Conservation (phyloP, 305 asterid genomes). For the Ilex paraguariensis region DNA sequence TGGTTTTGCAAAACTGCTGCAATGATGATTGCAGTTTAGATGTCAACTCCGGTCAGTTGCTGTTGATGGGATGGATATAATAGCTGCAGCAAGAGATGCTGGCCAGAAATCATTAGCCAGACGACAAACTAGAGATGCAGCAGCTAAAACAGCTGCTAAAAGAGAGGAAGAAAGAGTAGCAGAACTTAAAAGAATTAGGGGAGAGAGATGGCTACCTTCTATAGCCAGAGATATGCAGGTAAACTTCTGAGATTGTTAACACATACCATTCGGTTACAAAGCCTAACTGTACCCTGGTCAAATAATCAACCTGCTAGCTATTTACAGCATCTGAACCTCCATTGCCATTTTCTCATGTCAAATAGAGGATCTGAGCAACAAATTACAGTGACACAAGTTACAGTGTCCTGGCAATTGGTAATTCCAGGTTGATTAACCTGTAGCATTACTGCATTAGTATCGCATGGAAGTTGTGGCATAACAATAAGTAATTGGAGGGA, state of each 20-base stretch:
- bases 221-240: constrained; percentile 42
- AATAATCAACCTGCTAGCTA: no score
- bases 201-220: constrained; percentile 91
- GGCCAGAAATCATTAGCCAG: constrained; percentile 47
- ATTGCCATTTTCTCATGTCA: no score
- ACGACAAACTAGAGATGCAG: constrained; percentile 64
- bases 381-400: no score
- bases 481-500: no score
- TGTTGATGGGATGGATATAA: constrained; percentile 58
- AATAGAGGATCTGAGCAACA: no score
- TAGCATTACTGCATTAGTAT: no score
- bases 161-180: constrained; percentile 78
- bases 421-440: no score
- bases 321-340: no score
- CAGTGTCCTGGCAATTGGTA: no score
- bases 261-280: no score
- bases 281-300: no score
- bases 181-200: constrained; percentile 58
- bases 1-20: not conserved
- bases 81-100: constrained; percentile 51
- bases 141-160: constrained; percentile 54
- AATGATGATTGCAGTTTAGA: constrained; percentile 40
- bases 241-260: constrained; percentile 5
- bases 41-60: constrained; percentile 57
- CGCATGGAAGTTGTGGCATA: no score